A percentile compares a stretch with the other conserved stretches of the same genome.
These are phyloP conservation scores for Vigna trinervia DNA, from an alignment of 306 rosid species.

Conservation along the genomic window DNA sequence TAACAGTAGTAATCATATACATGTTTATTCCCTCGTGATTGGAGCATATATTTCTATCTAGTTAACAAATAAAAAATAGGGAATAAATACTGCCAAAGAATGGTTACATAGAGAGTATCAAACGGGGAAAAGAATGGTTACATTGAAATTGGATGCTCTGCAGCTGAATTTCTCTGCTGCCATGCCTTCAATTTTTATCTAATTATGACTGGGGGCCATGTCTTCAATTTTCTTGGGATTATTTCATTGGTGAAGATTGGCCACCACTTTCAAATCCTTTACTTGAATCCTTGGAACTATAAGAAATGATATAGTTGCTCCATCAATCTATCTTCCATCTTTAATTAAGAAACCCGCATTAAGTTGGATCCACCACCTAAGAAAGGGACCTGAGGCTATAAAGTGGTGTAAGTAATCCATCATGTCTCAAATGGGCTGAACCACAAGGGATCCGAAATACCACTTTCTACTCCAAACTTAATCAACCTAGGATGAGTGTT, in stretches of 20 bases:
- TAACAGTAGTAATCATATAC: not conserved
- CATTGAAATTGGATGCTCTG: not conserved
- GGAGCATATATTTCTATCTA: not conserved
- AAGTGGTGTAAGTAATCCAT: not conserved
- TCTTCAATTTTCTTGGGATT: slow-evolving; percentile 8
- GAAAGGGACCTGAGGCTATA: slow-evolving; percentile 18
- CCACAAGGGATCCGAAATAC: slow-evolving; percentile 3
- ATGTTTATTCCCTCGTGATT: not conserved
- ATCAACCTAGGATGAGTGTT: slow-evolving; percentile 9
- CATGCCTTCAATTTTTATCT: not conserved
- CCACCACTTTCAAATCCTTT: slow-evolving; percentile 35
- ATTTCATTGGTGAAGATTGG: not conserved
- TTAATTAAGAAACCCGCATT: slow-evolving; percentile 15
- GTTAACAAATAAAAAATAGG: not conserved
- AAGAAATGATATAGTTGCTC: not conserved
- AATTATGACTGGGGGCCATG: not conserved
- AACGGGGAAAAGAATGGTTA: not conserved
- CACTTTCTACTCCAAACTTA: slow-evolving; percentile 33
- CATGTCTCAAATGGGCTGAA: slow-evolving; percentile 24
- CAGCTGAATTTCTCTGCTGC: too few relatives aligned
- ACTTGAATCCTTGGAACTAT: slow-evolving; percentile 27
- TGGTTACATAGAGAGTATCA: not conserved
- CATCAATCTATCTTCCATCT: slow-evolving; percentile 18
- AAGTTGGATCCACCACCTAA: slow-evolving; percentile 10
- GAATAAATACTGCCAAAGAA: not conserved